Evolutionary conservation across 208 protist species (phyloP), one percentile per base, ranked within the genome.

Genomic region (Leishmania martiniquensis): DNA sequence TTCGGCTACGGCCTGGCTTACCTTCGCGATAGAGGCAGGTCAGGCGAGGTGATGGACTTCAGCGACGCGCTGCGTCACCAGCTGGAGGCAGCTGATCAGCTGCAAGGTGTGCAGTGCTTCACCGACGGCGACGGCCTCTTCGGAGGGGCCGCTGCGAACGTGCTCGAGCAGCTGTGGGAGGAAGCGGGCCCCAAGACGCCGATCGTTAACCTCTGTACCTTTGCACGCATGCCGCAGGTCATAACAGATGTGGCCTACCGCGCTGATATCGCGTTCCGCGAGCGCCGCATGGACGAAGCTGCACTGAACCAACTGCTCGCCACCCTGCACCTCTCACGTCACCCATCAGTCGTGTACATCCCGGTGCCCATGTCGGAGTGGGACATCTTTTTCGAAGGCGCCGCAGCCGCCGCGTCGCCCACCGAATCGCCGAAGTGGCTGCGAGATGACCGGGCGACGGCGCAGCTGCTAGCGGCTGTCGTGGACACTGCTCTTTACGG

Each of bases 81-180:
- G 70, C 65, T 95, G 13, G 93, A 97, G 78, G 77, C 87, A 32
- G 81, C 89, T 1, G 90, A 97, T 76, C 76, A 71, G 42, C 42
- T 92, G 66, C 93, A 97, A 71, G 93, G 93, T 0, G 51, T 93
- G 22, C 91, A 97, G 76, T 90, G 80, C 75, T 97, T 95, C 83
- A 68, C 89, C 13, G 93, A 97, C 62, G 89, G 85, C 6, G 91
- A 95, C 78, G 91, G 90, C 39, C 75, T 91, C 71, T 97, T 97
- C 73, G 89, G 83, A 42, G 93, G 93, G 2, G 87, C 85, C 1
- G 91, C 91, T 55, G 84, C 83, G 45, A 94, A 94, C 69, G 76
- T 90, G 62, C 82, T 97, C 80, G 59, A 90, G 74, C 80, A 89
- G 51, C 83, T 95, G 29, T 91, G 86, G 87, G 90, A 95, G 37